Percentiles rank a stretch among this genome's conserved stretches.
These are phyloP conservation scores for Phaffia rhodozyma DNA, from an alignment of 1,284 basidiomycete genomes.

Conservation along the genomic window DNA sequence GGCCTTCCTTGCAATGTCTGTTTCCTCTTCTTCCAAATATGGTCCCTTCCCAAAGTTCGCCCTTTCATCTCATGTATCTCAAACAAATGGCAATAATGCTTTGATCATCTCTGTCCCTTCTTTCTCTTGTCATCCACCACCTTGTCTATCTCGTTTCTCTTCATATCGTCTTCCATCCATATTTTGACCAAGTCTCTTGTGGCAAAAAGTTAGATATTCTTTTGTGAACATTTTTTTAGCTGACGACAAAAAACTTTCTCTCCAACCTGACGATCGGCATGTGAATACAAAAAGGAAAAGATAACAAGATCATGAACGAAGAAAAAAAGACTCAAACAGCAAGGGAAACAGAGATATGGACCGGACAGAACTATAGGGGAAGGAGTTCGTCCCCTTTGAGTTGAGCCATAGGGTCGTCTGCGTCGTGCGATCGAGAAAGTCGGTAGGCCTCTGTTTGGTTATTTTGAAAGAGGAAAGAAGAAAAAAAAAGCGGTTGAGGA, in stretches of 20 bases:
- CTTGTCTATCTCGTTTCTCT: too few species aligned
- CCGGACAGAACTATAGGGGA: not conserved
- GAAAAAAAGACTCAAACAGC: not conserved
- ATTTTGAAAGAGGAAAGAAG: not conserved
- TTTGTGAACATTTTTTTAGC: too few species aligned
- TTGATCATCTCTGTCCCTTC: not conserved
- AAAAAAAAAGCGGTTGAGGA: not conserved
- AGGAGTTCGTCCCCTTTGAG: conserved; percentile 28
- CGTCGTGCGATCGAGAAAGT: conserved; percentile 27
- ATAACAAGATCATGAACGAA: not conserved
- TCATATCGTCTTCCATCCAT: too few species aligned
- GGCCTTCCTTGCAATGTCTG: too few species aligned
- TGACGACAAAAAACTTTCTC: too few species aligned
- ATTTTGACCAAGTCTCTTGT: too few species aligned
- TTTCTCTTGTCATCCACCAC: not conserved
- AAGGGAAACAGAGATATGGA: not conserved
- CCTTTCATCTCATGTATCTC: not conserved
- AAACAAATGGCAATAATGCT: not conserved
- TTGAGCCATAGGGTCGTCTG: conserved; percentile 38
- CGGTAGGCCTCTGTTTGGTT: conserved; percentile 32
- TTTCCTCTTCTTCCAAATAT: not conserved
- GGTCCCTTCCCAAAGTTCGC: not conserved
- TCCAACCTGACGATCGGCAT: too few species aligned
- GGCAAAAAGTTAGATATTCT: too few species aligned
- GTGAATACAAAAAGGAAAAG: not conserved